Evolutionary conservation across 768 basidiomycete species (phyloP).

Genomic region (Leccinum sublutescens): DNA sequence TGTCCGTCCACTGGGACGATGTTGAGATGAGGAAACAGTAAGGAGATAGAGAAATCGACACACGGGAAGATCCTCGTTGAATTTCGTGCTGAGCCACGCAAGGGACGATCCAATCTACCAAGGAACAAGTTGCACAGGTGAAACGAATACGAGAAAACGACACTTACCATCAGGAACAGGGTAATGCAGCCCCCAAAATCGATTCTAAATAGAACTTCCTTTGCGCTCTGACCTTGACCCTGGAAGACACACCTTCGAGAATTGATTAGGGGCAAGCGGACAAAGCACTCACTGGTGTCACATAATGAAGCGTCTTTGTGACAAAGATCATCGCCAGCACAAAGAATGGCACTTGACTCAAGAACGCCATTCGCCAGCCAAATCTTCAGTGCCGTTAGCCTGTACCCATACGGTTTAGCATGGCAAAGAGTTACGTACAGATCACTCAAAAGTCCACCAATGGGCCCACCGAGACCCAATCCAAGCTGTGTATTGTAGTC

Average conservation of each 20-base stretch:
- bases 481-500: conserved; percentile 14
- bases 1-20: conserved; percentile 50
- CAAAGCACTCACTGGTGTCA: conserved; percentile 51
- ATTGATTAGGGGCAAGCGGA: not conserved
- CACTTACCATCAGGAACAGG: conserved; percentile 54
- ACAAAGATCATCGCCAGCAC: conserved; percentile 43
- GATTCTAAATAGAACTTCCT: conserved; percentile 71
- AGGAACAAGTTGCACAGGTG: not conserved
- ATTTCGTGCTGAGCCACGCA: conserved; percentile 67
- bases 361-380: conserved; percentile 71
- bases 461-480: conserved; percentile 23
- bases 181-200: conserved; percentile 71
- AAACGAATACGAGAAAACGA: not conserved
- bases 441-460: conserved; percentile 22
- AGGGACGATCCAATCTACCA: conserved; percentile 56
- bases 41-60: conserved; percentile 9
- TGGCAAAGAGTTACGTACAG: conserved; percentile 6
- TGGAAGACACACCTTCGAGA: conserved; percentile 24
- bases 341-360: conserved; percentile 69
- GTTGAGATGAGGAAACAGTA: not conserved
- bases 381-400: conserved; percentile 32
- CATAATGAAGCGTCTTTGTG: conserved; percentile 59
- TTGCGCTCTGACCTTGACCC: conserved; percentile 64
- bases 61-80: conserved; percentile 64
- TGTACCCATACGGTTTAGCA: not conserved